Evolutionary conservation across 495 filamentous ascomycete species (phyloP).

Genomic region (Paragyromitra xinjiangensis): DNA sequence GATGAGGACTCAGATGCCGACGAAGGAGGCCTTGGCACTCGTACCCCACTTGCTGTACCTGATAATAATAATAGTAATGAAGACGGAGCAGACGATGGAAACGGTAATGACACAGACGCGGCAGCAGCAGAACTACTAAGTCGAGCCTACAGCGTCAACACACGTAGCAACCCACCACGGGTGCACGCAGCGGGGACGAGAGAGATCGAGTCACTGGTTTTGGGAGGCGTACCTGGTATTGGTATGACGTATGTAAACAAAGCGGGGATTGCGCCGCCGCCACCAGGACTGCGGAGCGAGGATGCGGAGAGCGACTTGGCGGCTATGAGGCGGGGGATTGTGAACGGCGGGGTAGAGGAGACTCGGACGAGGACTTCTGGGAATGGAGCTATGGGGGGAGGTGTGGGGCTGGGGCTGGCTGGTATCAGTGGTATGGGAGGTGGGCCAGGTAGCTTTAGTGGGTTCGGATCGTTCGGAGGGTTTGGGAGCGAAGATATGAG

Average conservation of each 20-base stretch:
- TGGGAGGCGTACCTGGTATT: slow-evolving; percentile 48
- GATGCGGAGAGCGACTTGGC: slow-evolving; percentile 53
- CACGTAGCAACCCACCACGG: slow-evolving; percentile 48
- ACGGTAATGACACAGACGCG: slow-evolving; percentile 29
- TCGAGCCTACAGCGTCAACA: slow-evolving; percentile 33
- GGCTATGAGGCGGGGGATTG: slow-evolving; percentile 46
- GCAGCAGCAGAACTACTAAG: slow-evolving; percentile 13
- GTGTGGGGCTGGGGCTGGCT: slow-evolving; percentile 32
- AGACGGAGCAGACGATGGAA: slow-evolving; percentile 7
- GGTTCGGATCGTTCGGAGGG: slow-evolving; percentile 2
- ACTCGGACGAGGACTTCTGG: background rate
- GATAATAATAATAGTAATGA: background rate
- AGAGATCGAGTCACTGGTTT: slow-evolving; percentile 52
- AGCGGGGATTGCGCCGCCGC: slow-evolving; percentile 50
- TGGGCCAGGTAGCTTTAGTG: background rate
- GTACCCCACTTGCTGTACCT: slow-evolving; percentile 15
- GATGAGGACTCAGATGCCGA: slow-evolving; percentile 52
- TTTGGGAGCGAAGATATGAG: slow-evolving; percentile 23
- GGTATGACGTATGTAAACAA: slow-evolving; percentile 57
- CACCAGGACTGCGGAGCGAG: slow-evolving; percentile 46
- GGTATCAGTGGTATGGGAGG: background rate
- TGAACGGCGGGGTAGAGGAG: slow-evolving; percentile 7
- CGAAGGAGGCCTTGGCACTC: slow-evolving; percentile 23
- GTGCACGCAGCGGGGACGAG: slow-evolving; percentile 30
- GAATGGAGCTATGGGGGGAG: background rate